Base-by-base conservation (phyloP, 371 early-diverging fungal species). In the Circinella umbellata region DNA sequence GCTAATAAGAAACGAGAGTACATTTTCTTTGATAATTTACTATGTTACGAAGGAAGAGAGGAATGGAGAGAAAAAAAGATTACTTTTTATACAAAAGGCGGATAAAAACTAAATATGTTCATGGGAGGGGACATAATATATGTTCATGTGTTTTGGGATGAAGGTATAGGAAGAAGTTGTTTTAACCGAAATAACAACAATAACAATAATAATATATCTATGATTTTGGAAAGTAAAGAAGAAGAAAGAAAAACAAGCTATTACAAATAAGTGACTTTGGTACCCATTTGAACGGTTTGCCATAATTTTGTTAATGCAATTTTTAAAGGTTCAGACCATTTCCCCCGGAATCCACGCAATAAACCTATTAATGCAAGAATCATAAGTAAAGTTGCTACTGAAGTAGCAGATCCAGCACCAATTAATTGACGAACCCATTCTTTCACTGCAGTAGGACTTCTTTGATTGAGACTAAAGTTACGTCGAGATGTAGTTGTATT, bases 221-320 rank as follows among this genome's bases (percentile, higher is more conserved):
- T 27, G 27, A 2, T 27, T 27, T 27, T 27, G 27, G 15, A 51
- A 14, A 51, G 15, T 8, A 14, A n/a, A 14, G 15, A n/a, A 15
- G n/a, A n/a, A 17, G 8, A n/a, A 14, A n/a, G 1, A 15, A 51
- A 15, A n/a, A 51, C 14, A 14, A 13, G n/a, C 14, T 51, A 9
- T 79, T 71, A 83, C 71, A 83, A 70, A 60, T 83, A 80, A 38
- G 83, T 83, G 0, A 83, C 81, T 62, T 79, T 80, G 34, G 83
- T 83, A 6, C 83, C 83, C 82, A 82, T 82, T 54, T 75, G 72
- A 27, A 80, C 53, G 0, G 83, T 83, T 51, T 77, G 80, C 80
- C 79, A 80, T 53, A 83, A 11, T 42, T 83, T 83, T 15, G 48
- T 67, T 27, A 80, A 61, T 8, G 72, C 36, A 3, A 39, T 57